Evolutionary conservation across 805 yeast genomes (phyloP).

Genomic region (Vanderwaltozyma tropicalis): DNA sequence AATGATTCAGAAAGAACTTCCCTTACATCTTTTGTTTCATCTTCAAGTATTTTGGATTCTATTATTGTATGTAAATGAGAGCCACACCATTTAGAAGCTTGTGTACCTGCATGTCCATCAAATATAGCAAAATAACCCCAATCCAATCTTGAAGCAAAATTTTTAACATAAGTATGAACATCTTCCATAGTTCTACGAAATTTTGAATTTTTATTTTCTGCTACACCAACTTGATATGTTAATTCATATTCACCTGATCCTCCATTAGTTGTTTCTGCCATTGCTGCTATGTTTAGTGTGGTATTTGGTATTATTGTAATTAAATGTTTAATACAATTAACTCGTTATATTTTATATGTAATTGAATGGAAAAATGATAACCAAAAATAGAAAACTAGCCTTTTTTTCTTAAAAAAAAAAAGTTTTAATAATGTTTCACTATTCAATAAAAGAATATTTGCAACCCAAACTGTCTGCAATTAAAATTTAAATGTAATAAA

Average conservation of each 20-base stretch:
- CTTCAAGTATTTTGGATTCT: conserved; percentile 44
- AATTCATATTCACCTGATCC: conserved; percentile 31
- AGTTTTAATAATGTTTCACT: too few species aligned
- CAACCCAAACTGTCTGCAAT: too few species aligned
- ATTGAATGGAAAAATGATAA: too few species aligned
- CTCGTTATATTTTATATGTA: too few species aligned
- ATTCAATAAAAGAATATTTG: too few species aligned
- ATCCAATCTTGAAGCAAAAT: conserved; percentile 81
- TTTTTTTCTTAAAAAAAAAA: too few species aligned
- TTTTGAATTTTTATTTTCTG: conserved; percentile 76
- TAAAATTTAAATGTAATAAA: too few species aligned
- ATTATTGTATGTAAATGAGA: conserved; percentile 64
- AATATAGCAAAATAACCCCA: conserved; percentile 94
- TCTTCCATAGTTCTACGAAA: conserved; percentile 92
- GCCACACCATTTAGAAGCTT: conserved; percentile 92
- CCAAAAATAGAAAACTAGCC: too few species aligned
- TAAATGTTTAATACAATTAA: too few species aligned
- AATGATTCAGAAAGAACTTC: conserved; percentile 61
- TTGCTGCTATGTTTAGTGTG: too few species aligned
- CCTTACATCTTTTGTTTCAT: conserved; percentile 46
- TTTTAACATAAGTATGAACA: conserved; percentile 85
- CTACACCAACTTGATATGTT: conserved; percentile 77
- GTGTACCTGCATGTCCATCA: conserved; percentile 96
- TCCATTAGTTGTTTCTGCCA: neutral
- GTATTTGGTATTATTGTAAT: too few species aligned